Evolutionary conservation across 2,329 filamentous ascomycete species (phyloP), one percentile per base, ranked within the genome.

Genomic region (Ceratocystis alfenasii): DNA sequence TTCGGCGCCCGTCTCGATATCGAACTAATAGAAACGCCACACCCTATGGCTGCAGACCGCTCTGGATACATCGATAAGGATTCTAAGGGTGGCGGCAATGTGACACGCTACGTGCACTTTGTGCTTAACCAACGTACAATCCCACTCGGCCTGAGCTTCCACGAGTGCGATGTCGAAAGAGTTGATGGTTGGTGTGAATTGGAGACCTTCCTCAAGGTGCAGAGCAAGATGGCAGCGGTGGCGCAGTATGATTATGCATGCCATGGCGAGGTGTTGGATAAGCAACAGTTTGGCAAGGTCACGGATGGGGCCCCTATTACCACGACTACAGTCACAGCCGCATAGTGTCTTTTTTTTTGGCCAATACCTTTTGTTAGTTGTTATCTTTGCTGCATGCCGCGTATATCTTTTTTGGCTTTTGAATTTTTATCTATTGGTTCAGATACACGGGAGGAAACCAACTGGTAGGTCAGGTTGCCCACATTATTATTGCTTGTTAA

Each of bases 131-230:
- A 90, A 75, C 79, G 88, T 36, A 91, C 87, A 0, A 71, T 91
- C 0, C 88, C 88, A 1, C 76, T 91, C 0, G 85, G 87, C 5
- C 74, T 74, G 67, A 89, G 85, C 71, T 85, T 89, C 68, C 74
- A 81, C 1, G 81, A 84, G 67, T 91, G 88, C 70, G 86, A 82
- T 48, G 75, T 70, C 1, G 72, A 79, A 10, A 76, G 88, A 3
- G 81, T 85, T 55, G 88, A 91, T 73, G 88, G 88, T 0, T 91
- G 88, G 87, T 91, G 88, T 72, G 87, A 90, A 72, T 73, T 91
- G 62, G 79, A 80, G 2, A 85, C 85, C 0, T 90, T 91, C 71
- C 71, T 91, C 55, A 73, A 81, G 68, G 77, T 85, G 4, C 84
- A 87, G 75, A 78, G 83, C 68, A 76, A 75, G 68, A 85, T 85